Conservation (phyloP, 805 yeast species). For the Saccharomycopsis capsularis region DNA sequence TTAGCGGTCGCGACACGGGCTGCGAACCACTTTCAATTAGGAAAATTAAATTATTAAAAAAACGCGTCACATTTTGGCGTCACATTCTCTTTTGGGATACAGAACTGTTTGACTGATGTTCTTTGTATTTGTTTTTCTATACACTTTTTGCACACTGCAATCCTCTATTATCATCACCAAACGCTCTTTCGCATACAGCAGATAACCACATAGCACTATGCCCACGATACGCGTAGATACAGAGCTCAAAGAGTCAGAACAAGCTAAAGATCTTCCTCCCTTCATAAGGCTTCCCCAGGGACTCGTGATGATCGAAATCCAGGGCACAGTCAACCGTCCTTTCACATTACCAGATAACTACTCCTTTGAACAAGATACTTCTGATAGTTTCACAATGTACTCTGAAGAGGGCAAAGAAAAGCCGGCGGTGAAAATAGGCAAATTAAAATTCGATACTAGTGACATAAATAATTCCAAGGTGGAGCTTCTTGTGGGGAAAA, state of each 20-base stretch:
- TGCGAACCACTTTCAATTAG: no score
- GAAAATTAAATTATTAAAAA: no score
- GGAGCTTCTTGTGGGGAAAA: constrained; percentile 50
- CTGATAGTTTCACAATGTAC: background rate
- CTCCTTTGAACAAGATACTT: background rate
- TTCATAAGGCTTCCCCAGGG: constrained; percentile 14
- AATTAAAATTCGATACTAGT: background rate
- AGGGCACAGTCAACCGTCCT: constrained; percentile 18
- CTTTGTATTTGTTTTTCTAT: no score
- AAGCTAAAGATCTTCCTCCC: constrained; percentile 3
- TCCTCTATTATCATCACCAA: no score
- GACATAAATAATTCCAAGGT: constrained; percentile 1
- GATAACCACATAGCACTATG: constrained; percentile 9
- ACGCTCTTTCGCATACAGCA: no score
- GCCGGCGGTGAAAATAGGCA: constrained; percentile 15
- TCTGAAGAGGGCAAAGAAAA: background rate
- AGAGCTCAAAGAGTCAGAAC: background rate
- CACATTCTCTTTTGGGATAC: no score
- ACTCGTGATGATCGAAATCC: constrained; percentile 19
- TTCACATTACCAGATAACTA: constrained; percentile 4
- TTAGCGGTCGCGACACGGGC: no score
- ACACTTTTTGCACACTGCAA: no score
- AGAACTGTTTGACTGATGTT: no score
- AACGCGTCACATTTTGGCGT: no score
- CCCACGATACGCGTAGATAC: constrained; percentile 16